phyloP scores from a whole-genome alignment of 1,284 basidiomycete species.

The Ustilago esculenta region DNA sequence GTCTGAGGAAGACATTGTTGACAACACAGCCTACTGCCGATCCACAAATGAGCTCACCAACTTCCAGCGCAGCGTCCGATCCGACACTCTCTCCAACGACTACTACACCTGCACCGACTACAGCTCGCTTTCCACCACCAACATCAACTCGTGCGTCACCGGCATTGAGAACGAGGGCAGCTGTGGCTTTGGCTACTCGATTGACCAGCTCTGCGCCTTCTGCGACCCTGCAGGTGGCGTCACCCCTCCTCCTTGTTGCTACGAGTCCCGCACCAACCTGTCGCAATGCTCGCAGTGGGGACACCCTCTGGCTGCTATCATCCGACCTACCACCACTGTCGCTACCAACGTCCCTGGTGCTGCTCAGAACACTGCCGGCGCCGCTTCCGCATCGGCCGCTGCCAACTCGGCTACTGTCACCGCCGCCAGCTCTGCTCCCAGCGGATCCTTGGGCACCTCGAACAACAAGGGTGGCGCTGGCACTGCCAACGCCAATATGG shows the following conservation, averaged over 20 bases:
- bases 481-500: slow-evolving; percentile 16
- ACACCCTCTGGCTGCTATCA: slow-evolving; percentile 52
- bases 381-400: slow-evolving; percentile 10
- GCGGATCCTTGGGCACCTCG: no score
- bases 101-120: slow-evolving; percentile 67
- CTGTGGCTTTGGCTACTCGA: slow-evolving; percentile 69
- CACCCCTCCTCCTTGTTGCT: slow-evolving; percentile 55
- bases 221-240: slow-evolving; percentile 63
- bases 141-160: slow-evolving; percentile 66
- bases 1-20: slow-evolving; percentile 53
- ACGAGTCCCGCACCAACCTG: slow-evolving; percentile 52
- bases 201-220: slow-evolving; percentile 67
- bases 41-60: slow-evolving; percentile 52
- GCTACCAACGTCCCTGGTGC: slow-evolving; percentile 34
- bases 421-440: slow-evolving; percentile 15
- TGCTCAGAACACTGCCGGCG: slow-evolving; percentile 19
- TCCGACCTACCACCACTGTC: slow-evolving; percentile 48
- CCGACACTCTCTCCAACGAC: slow-evolving; percentile 66
- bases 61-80: slow-evolving; percentile 54
- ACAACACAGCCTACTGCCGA: slow-evolving; percentile 57
- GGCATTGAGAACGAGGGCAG: slow-evolving; percentile 69
- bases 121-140: slow-evolving; percentile 67
- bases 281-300: slow-evolving; percentile 54
- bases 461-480: slow-evolving; percentile 2
- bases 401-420: slow-evolving; percentile 30